Conservation (phyloP, 352 stramenopile genomes). For the Thalassiosira hispida region DNA sequence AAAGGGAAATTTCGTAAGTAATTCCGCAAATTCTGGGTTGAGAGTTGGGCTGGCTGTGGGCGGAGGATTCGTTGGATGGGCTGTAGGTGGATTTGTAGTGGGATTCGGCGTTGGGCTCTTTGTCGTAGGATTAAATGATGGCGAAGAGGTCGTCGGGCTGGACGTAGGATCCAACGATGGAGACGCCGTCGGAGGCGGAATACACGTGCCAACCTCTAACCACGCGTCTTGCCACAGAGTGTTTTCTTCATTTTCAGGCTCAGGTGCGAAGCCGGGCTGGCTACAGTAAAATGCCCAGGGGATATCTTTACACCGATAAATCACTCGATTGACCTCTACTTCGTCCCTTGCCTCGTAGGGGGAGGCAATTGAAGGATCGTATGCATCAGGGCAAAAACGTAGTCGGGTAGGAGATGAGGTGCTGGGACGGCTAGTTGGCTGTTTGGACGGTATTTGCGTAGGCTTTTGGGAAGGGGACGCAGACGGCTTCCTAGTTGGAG, state of each 20-base stretch:
- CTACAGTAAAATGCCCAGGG: conserved; percentile 43
- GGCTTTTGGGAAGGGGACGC: no score
- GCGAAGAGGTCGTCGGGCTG: conserved; percentile 10
- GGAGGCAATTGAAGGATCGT: conserved; percentile 1
- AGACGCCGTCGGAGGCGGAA: not conserved
- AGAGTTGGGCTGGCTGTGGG: not conserved
- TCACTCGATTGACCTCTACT: conserved; percentile 13
- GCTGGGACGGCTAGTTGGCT: no score
- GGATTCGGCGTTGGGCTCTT: no score
- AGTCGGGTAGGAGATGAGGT: not conserved
- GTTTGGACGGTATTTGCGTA: no score
- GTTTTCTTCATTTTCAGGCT: conserved; percentile 16
- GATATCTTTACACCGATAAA: conserved; percentile 9
- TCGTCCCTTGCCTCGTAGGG: not conserved
- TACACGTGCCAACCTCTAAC: conserved; percentile 18
- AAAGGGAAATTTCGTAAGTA: conserved; percentile 2
- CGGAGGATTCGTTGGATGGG: conserved; percentile 1
- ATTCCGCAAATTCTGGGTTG: not conserved
- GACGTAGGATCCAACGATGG: not conserved
- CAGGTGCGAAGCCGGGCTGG: conserved; percentile 26
- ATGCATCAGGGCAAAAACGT: not conserved
- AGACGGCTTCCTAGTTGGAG: no score
- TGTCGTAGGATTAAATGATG: no score
- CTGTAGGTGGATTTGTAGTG: conserved; percentile 2
- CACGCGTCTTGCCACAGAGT: conserved; percentile 40